These are phyloP conservation scores for Phoma herbarum DNA, from an alignment of 2,329 filamentous ascomycete genomes.

Conservation along the genomic window DNA sequence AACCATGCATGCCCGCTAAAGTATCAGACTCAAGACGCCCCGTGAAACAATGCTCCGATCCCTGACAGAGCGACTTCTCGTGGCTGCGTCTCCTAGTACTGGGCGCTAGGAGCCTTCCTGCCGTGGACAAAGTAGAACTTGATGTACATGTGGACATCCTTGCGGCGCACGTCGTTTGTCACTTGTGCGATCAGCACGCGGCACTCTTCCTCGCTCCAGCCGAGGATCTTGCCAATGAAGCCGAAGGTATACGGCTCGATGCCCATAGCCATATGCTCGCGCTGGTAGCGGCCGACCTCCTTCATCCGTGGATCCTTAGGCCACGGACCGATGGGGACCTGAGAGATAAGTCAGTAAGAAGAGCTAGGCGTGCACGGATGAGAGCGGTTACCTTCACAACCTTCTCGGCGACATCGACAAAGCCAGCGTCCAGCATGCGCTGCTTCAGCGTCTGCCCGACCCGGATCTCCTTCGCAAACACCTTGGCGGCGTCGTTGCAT, in stretches of 20 bases:
- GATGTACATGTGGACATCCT: constrained; percentile 43
- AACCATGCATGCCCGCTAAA: constrained; percentile 13
- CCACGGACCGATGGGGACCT: constrained; percentile 54
- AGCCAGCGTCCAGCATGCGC: constrained; percentile 42
- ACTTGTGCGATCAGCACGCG: constrained; percentile 47
- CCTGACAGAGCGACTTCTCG: background rate
- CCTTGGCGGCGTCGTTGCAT: constrained; percentile 39
- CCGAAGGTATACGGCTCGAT: constrained; percentile 49
- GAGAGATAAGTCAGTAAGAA: constrained; percentile 7
- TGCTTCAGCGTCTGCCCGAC: constrained; percentile 36
- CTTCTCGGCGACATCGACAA: constrained; percentile 47
- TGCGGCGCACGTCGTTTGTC: constrained; percentile 41
- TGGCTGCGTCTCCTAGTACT: background rate
- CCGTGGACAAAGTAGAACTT: constrained; percentile 49
- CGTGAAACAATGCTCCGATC: background rate
- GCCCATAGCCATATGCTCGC: constrained; percentile 48
- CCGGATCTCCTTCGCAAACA: constrained; percentile 41
- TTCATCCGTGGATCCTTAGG: constrained; percentile 60
- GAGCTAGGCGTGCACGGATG: background rate
- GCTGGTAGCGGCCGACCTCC: constrained; percentile 57
- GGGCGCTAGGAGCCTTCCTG: constrained; percentile 31
- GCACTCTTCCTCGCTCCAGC: constrained; percentile 48
- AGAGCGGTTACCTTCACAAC: constrained; percentile 39
- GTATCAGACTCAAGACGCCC: background rate
- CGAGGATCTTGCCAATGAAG: constrained; percentile 47